Conservation (phyloP, 164 flowering plant species). For the Magnolia officinalis region DNA sequence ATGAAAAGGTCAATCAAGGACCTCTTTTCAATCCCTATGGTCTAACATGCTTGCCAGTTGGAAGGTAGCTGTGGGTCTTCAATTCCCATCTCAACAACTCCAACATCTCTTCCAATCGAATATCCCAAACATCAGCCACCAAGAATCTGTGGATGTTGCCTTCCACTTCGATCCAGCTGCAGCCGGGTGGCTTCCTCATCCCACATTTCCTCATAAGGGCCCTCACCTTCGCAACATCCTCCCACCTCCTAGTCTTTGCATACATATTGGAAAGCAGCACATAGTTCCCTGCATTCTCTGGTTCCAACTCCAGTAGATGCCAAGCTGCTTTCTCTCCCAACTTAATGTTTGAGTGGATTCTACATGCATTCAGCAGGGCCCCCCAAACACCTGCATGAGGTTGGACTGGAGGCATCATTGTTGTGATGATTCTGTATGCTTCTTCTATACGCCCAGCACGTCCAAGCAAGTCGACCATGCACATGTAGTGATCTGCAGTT, state of each 20-base stretch:
- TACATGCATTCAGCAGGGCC: constrained; percentile 24
- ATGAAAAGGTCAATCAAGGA: neutral
- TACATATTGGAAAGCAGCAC: constrained; percentile 21
- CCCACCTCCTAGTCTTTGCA: constrained; percentile 22
- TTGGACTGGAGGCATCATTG: constrained; percentile 16
- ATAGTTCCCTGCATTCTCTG: constrained; percentile 23
- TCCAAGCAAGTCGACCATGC: constrained; percentile 25
- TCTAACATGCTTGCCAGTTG: no score
- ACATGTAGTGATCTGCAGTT: constrained; percentile 25
- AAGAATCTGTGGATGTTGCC: constrained; percentile 11
- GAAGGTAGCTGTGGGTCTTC: constrained; percentile 16
- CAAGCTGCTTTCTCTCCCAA: constrained; percentile 19
- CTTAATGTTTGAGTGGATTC: constrained; percentile 11
- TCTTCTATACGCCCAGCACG: constrained; percentile 18
- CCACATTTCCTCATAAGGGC: constrained; percentile 15
- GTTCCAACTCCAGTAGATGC: constrained; percentile 21
- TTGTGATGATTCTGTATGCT: constrained; percentile 15
- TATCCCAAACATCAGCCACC: constrained; percentile 7
- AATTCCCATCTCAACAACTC: constrained; percentile 17
- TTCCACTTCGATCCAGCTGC: constrained; percentile 21
- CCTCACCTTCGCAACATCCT: constrained; percentile 13
- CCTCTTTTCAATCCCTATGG: neutral
- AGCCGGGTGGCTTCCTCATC: constrained; percentile 18
- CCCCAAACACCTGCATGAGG: constrained; percentile 27
- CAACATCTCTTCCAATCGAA: constrained; percentile 6